These are phyloP conservation scores for Echium plantagineum DNA, from an alignment of 257 asterid genomes.

Conservation along the genomic window DNA sequence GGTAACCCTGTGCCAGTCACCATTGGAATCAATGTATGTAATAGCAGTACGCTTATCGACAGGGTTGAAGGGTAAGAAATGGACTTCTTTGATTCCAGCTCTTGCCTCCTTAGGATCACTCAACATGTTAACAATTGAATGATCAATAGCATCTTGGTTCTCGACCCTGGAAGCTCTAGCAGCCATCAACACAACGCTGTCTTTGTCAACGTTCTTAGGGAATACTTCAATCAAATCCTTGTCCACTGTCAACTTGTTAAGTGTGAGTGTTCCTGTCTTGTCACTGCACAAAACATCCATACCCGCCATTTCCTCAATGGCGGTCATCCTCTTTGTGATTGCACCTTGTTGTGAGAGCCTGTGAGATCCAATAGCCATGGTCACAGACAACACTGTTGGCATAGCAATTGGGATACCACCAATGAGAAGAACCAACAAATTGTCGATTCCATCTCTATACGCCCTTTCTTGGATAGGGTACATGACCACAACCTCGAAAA, in stretches of 20 bases:
- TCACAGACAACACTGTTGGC: conserved; percentile 87
- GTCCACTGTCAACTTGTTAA: conserved; percentile 85
- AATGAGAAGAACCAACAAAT: conserved; percentile 65
- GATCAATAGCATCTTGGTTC: conserved; percentile 87
- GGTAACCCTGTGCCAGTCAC: conserved; percentile 72
- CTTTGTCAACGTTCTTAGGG: conserved; percentile 34
- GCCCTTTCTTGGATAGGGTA: conserved; percentile 60
- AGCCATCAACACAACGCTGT: conserved; percentile 38
- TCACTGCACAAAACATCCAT: conserved; percentile 96
- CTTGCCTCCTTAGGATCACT: conserved; percentile 81
- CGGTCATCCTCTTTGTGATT: conserved; percentile 95
- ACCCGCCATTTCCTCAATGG: conserved; percentile 94
- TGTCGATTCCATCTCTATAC: conserved; percentile 86
- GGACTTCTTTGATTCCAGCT: conserved; percentile 68
- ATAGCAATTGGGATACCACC: conserved; percentile 96
- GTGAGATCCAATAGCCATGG: conserved; percentile 98
- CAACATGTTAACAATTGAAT: conserved; percentile 69
- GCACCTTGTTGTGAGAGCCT: conserved; percentile 88
- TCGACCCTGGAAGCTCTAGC: conserved; percentile 80
- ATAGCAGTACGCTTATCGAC: conserved; percentile 87
- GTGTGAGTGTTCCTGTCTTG: conserved; percentile 88
- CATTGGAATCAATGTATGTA: conserved; percentile 50
- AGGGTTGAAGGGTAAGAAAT: conserved; percentile 82
- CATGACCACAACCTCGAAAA: conserved; percentile 68
- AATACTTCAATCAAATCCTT: conserved; percentile 56